phyloP scores from a whole-genome alignment of 768 basidiomycete species.

The Boletus eberwhitei region DNA sequence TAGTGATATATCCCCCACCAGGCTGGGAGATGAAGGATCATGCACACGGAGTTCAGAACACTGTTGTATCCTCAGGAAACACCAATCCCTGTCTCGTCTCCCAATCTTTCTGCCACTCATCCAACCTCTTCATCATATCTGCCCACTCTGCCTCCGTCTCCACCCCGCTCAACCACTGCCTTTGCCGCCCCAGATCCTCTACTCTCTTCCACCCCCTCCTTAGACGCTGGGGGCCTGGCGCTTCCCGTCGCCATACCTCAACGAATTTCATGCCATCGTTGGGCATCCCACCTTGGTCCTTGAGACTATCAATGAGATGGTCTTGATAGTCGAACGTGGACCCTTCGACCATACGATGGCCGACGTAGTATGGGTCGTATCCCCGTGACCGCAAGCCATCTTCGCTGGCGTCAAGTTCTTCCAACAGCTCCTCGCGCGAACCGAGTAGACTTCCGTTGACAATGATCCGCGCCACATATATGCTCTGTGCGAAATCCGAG shows the following conservation, averaged over 20 bases:
- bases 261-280: constrained; percentile 44
- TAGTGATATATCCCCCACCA: too few species aligned
- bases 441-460: constrained; percentile 41
- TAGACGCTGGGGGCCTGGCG: constrained; percentile 31
- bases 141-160: constrained; percentile 52
- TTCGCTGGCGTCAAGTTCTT: constrained; percentile 41
- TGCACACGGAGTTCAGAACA: constrained; percentile 3
- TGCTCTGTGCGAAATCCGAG: constrained; percentile 48
- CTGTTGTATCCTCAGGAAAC: constrained; percentile 3
- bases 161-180: constrained; percentile 47
- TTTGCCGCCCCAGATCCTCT: constrained; percentile 37
- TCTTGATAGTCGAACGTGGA: constrained; percentile 42
- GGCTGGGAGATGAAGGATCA: neutral
- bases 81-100: constrained; percentile 32
- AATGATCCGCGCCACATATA: constrained; percentile 45
- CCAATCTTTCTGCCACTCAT: constrained; percentile 52
- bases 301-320: constrained; percentile 17
- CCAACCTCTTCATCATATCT: constrained; percentile 44
- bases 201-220: constrained; percentile 45
- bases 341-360: constrained; percentile 41
- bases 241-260: constrained; percentile 46
- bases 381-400: constrained; percentile 38
- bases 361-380: constrained; percentile 46
- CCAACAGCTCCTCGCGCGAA: constrained; percentile 37
- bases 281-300: constrained; percentile 33